phyloP scores from a whole-genome alignment of 208 protist species.

The Acanthamoeba polyphaga region DNA sequence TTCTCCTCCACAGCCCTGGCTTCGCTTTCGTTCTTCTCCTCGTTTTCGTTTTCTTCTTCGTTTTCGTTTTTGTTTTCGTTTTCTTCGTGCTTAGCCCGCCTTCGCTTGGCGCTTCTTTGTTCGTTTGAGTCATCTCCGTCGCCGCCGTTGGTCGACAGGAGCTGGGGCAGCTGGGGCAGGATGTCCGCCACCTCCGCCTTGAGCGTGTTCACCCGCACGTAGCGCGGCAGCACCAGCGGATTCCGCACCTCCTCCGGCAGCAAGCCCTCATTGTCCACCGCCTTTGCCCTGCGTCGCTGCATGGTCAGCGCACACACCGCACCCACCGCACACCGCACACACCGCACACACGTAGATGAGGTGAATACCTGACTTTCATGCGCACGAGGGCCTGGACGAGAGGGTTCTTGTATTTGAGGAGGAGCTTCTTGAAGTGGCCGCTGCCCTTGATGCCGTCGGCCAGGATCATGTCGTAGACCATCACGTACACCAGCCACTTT shows the following conservation, averaged over 20 bases:
- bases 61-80: neutral
- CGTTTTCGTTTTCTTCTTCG: neutral
- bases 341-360: neutral
- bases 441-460: conserved; percentile 11
- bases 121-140: neutral
- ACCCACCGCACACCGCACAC: too few species aligned
- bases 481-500: neutral
- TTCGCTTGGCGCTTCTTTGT: neutral
- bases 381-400: neutral
- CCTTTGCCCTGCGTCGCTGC: neutral
- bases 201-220: conserved; percentile 14
- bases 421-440: conserved; percentile 10
- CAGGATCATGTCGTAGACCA: conserved; percentile 24
- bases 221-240: conserved; percentile 20
- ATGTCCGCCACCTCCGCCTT: neutral
- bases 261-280: neutral
- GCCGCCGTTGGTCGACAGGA: neutral
- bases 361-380: too few species aligned
- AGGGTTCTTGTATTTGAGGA: conserved; percentile 29
- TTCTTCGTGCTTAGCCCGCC: neutral
- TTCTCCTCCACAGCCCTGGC: neutral
- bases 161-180: neutral
- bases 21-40: neutral
- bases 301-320: too few species aligned
- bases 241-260: conserved; percentile 13